Evolutionary conservation across 352 stramenopile species (phyloP).

Genomic region (Globisporangium yorkense): DNA sequence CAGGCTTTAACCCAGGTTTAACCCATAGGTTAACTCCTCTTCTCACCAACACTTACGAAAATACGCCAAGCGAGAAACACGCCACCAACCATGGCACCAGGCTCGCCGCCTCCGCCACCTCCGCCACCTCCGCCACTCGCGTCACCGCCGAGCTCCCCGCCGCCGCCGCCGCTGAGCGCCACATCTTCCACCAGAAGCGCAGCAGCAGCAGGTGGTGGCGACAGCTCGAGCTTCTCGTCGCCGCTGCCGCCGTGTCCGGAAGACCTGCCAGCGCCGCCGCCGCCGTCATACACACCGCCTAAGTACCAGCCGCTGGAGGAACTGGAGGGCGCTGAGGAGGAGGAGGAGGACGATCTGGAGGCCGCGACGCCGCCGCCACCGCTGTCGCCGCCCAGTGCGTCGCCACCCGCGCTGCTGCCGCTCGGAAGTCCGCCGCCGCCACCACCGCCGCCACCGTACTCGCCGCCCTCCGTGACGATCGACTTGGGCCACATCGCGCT

Average conservation of each 20-base stretch:
- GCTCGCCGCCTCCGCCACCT: slow-evolving; percentile 3
- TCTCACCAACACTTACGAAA: no score
- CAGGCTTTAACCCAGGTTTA: no score
- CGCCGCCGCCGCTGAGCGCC: not conserved
- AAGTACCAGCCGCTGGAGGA: slow-evolving; percentile 65
- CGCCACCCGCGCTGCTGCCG: slow-evolving; percentile 7
- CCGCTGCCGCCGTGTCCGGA: slow-evolving; percentile 69
- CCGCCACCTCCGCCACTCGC: not conserved
- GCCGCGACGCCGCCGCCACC: slow-evolving; percentile 44
- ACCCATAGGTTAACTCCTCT: no score
- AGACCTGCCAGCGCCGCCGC: slow-evolving; percentile 50
- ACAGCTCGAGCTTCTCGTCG: slow-evolving; percentile 67
- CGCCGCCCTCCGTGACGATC: slow-evolving; percentile 39
- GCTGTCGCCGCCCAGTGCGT: slow-evolving; percentile 28
- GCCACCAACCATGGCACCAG: not conserved
- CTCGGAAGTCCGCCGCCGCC: slow-evolving; percentile 15
- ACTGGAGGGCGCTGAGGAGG: slow-evolving; percentile 33
- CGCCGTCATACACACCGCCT: slow-evolving; percentile 54
- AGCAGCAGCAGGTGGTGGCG: slow-evolving; percentile 10
- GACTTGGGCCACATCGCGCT: slow-evolving; percentile 3
- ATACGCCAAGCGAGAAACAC: not conserved
- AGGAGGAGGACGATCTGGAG: slow-evolving; percentile 16
- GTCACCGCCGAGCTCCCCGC: not conserved
- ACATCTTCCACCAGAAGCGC: not conserved
- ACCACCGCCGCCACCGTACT: slow-evolving; percentile 52